Base-by-base conservation (phyloP, 768 basidiomycete species). In the Boletus edulis region DNA sequence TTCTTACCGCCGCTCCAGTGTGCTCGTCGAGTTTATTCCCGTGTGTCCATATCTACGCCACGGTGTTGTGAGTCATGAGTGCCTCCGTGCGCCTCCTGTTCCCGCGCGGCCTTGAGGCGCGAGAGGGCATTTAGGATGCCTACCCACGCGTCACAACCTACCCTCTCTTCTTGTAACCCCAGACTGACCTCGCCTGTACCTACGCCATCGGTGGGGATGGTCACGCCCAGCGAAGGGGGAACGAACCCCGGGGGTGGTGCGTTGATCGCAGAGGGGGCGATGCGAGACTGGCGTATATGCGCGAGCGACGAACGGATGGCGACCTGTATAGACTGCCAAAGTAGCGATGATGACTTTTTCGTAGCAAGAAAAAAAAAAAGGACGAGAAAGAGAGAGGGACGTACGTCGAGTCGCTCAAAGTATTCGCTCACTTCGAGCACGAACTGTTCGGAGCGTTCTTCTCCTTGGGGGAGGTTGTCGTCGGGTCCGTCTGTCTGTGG, bases 221-320 rank as follows among this genome's bases (percentile, higher is more conserved):
- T 87, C 13, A 91, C 88, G 7, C 90, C 90, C 15, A 90, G 81
- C 8, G 88, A 85, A 4, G 89, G 85, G 7, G 89, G 90, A 11
- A 91, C 74, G 66, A 90, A 89, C 27, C 81, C 83, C 0, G 78
- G 80, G 7, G 84, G 80, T 34, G 89, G 89, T 1, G 90, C 89
- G 46, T 86, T 87, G 63, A 93, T 90, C n/a, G 89, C 85, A n/a
- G 89, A 88, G 10, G 90, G 89, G 40, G 90, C 87, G 65, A 92
- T 89, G 60, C 89, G 84, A 11, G 89, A 87, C 63, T 87, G 83
- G 12, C 89, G 80, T 55, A 93, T 87, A 61, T 91, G 89, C 17
- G 90, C 89, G 56, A 92, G 75, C 4, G 87, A 87, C 14, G 89
- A 88, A 38, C 90, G 85, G 54, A 93, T 80, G 32, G 83, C 81